phyloP scores from a whole-genome alignment of 208 protist genomes.

The Trypanosoma avium region DNA sequence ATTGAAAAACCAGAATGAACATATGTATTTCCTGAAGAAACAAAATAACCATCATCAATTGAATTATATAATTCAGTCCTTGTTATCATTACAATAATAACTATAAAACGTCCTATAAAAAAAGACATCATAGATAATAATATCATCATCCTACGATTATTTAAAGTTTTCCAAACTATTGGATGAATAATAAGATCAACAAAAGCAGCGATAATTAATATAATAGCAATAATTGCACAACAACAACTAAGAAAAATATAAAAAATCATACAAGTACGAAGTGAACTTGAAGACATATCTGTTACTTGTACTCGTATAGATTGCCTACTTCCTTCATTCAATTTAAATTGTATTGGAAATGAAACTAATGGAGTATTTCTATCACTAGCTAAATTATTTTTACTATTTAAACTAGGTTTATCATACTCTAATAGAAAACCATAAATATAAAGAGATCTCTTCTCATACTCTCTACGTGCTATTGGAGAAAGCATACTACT shows the following conservation, averaged over 20 bases:
- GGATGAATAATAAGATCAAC: background rate
- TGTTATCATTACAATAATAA: background rate
- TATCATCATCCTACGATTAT: background rate
- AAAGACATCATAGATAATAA: background rate
- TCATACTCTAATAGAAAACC: slow-evolving; percentile 41
- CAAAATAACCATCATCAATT: slow-evolving; percentile 1
- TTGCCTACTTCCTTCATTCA: background rate
- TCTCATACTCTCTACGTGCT: slow-evolving; percentile 22
- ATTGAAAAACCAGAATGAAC: background rate
- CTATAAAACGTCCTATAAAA: background rate
- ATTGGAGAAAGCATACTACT: slow-evolving; percentile 50
- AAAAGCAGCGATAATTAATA: slow-evolving; percentile 27
- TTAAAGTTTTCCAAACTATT: background rate
- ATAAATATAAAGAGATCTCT: slow-evolving; percentile 29
- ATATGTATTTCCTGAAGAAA: background rate
- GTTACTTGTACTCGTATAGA: slow-evolving; percentile 3
- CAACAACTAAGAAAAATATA: slow-evolving; percentile 39
- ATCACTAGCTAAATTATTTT: no score
- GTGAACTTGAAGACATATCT: slow-evolving; percentile 4
- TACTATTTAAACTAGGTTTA: slow-evolving; percentile 5
- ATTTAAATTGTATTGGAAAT: no score
- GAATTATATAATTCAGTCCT: background rate
- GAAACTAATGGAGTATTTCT: background rate
- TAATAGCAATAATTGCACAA: slow-evolving; percentile 27
- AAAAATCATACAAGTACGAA: slow-evolving; percentile 39